Evolutionary conservation across 192 early-diverging fungal species (phyloP).

Genomic region (Neocallimastix lanati): DNA sequence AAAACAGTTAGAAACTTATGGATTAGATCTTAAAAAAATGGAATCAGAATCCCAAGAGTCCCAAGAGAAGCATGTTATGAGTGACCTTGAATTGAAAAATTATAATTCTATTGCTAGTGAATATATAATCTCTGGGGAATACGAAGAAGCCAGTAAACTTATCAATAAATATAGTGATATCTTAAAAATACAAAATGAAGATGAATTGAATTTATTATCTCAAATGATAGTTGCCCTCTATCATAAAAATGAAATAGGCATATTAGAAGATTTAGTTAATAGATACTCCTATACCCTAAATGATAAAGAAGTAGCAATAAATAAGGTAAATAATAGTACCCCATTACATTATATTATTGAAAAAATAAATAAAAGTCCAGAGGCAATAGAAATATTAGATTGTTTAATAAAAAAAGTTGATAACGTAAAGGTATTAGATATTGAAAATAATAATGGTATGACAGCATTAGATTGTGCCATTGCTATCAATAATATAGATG

Average conservation of each 20-base stretch:
- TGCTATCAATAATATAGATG: background rate
- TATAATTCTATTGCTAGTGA: background rate
- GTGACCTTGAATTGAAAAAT: background rate
- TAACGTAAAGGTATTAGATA: background rate
- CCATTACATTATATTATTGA: background rate
- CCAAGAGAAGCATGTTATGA: background rate
- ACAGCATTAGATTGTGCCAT: background rate
- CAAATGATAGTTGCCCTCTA: background rate
- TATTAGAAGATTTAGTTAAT: background rate
- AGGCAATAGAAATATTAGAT: background rate
- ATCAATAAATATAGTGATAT: background rate
- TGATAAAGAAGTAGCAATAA: background rate
- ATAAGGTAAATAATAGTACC: background rate
- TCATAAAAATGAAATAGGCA: background rate
- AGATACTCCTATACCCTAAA: background rate
- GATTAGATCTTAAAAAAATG: background rate
- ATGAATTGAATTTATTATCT: background rate
- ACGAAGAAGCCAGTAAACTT: background rate
- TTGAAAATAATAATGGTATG: background rate
- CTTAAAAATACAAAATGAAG: background rate
- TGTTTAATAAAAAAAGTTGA: background rate
- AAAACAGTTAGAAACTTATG: background rate
- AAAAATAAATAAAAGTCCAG: background rate
- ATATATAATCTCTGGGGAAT: background rate
- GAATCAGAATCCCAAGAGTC: background rate